A percentile compares a stretch with the other conserved stretches of the same genome.
These are phyloP conservation scores for Ophiosphaerella herpotricha DNA, from an alignment of 2,329 filamentous ascomycete species.

Conservation along the genomic window DNA sequence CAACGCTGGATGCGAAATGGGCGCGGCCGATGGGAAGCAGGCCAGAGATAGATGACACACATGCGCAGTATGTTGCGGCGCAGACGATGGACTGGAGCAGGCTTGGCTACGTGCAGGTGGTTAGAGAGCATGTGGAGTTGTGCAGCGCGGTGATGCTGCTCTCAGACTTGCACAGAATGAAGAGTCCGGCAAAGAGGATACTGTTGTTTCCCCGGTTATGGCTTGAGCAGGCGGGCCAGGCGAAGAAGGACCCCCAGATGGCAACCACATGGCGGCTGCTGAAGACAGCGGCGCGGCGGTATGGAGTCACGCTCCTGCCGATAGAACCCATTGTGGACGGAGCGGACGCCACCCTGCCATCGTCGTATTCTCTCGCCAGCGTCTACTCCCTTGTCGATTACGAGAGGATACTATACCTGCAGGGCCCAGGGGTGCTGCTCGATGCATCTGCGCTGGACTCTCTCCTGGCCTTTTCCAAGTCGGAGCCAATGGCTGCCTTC, in stretches of 20 bases:
- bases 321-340: conserved; percentile 47
- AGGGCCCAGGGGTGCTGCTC: conserved; percentile 52
- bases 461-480: conserved; percentile 47
- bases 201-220: conserved; percentile 52
- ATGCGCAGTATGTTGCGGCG: conserved; percentile 39
- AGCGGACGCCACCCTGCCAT: conserved; percentile 36
- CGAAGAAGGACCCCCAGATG: conserved; percentile 48
- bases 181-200: conserved; percentile 51
- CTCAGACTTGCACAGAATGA: conserved; percentile 51
- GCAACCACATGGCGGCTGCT: conserved; percentile 51
- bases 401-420: conserved; percentile 52
- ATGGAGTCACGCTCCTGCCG: conserved; percentile 51
- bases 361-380: conserved; percentile 52
- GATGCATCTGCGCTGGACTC: conserved; percentile 54
- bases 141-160: conserved; percentile 57
- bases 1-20: conserved; percentile 44
- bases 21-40: conserved; percentile 36
- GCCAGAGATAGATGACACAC: conserved; percentile 34
- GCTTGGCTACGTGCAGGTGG: conserved; percentile 55
- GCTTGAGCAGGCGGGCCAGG: conserved; percentile 42
- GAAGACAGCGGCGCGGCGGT: conserved; percentile 51
- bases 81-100: conserved; percentile 51
- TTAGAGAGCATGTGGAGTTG: conserved; percentile 51
- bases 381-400: conserved; percentile 52
- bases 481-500: conserved; percentile 41